Percentiles rank a stretch among this genome's conserved stretches.
These are phyloP conservation scores for Lotmaria passim DNA, from an alignment of 208 protist species.

Conservation along the genomic window DNA sequence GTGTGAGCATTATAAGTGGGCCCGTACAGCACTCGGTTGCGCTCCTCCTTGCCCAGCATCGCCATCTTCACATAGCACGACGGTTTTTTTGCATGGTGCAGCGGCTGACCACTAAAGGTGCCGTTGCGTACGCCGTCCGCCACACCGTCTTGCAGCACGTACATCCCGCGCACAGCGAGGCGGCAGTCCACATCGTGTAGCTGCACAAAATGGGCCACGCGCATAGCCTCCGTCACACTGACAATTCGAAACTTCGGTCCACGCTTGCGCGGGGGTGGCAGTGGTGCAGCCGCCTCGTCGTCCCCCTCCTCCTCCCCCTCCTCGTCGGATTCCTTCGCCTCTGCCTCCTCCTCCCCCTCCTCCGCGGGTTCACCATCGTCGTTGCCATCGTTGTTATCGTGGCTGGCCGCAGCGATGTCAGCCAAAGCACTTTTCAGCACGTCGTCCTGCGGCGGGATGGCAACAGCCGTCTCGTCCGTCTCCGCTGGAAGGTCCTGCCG, in stretches of 20 bases:
- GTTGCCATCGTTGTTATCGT: slow-evolving; percentile 20
- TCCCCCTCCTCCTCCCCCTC: slow-evolving; percentile 66
- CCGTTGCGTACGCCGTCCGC: slow-evolving; percentile 64
- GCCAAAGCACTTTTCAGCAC: slow-evolving; percentile 51
- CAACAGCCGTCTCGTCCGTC: slow-evolving; percentile 58
- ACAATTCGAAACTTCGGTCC: slow-evolving; percentile 83
- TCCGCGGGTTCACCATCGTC: slow-evolving; percentile 38
- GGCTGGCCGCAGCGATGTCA: slow-evolving; percentile 36
- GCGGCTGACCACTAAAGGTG: slow-evolving; percentile 76
- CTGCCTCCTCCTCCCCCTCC: slow-evolving; percentile 53
- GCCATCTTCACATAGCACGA: slow-evolving; percentile 82
- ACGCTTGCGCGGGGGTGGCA: slow-evolving; percentile 46
- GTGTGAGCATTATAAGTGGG: slow-evolving; percentile 84
- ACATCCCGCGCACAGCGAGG: slow-evolving; percentile 80
- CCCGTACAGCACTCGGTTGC: slow-evolving; percentile 76
- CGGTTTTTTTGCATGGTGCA: slow-evolving; percentile 79
- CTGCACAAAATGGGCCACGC: slow-evolving; percentile 87
- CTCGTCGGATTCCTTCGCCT: slow-evolving; percentile 57
- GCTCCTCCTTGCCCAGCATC: slow-evolving; percentile 40
- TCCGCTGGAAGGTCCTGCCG: slow-evolving; percentile 79
- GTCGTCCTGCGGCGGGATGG: slow-evolving; percentile 51
- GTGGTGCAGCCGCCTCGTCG: slow-evolving; percentile 54
- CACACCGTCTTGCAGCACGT: slow-evolving; percentile 50
- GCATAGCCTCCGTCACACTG: slow-evolving; percentile 71
- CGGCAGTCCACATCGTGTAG: slow-evolving; percentile 78